Evolutionary conservation across 768 basidiomycete genomes (phyloP).

Genomic region (Myochromella boudieri): DNA sequence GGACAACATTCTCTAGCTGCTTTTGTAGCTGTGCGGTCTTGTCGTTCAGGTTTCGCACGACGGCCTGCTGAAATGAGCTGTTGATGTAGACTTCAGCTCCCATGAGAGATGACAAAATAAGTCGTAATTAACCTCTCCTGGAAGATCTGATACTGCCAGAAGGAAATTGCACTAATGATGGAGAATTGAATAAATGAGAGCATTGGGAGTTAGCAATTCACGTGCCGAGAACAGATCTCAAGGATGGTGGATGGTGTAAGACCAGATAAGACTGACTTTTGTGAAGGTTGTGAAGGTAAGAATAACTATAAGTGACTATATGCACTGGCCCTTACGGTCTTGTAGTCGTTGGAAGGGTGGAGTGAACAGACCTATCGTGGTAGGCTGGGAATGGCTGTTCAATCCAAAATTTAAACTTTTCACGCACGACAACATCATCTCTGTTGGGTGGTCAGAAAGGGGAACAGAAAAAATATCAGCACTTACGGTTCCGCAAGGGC

Average conservation of each 20-base stretch:
- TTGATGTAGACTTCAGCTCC: not conserved
- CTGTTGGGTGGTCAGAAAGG: constrained; percentile 25
- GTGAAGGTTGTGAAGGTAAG: constrained; percentile 9
- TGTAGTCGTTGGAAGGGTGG: constrained; percentile 88
- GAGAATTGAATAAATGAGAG: not conserved
- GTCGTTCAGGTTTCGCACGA: constrained; percentile 78
- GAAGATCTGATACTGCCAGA: constrained; percentile 90
- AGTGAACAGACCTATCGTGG: constrained; percentile 68
- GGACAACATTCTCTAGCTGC: constrained; percentile 79
- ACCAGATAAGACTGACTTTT: constrained; percentile 82
- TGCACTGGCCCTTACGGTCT: constrained; percentile 60
- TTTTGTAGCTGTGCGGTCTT: constrained; percentile 83
- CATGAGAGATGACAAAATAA: not conserved
- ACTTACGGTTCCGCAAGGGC: constrained; percentile 79
- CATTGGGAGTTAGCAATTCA: constrained; percentile 1
- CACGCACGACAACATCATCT: constrained; percentile 63
- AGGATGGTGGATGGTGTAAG: constrained; percentile 72
- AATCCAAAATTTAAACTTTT: not conserved
- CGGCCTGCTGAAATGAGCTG: constrained; percentile 83
- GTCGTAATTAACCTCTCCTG: constrained; percentile 66
- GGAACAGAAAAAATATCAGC: constrained; percentile 18
- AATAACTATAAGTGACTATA: constrained; percentile 25
- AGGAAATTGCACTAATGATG: constrained; percentile 67
- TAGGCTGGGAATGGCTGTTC: not conserved
- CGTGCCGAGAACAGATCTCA: constrained; percentile 79